Evolutionary conservation across 805 yeast genomes (phyloP).

Genomic region (Grigorovia transvaalensis): DNA sequence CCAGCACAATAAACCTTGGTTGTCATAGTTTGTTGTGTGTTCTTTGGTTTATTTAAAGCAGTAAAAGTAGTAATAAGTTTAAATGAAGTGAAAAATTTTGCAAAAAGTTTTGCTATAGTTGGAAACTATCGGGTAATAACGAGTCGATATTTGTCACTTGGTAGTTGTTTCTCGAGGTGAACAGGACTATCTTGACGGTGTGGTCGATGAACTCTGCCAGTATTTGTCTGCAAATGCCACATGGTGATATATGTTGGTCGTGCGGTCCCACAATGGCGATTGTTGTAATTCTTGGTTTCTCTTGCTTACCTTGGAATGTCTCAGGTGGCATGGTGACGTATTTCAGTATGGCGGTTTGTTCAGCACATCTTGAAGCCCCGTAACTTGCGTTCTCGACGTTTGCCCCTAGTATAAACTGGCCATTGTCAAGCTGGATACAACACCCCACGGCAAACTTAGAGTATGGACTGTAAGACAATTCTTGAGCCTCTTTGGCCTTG

Average conservation of each 20-base stretch:
- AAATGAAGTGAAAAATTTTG: not conserved
- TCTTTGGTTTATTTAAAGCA: not conserved
- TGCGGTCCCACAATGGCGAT: constrained; percentile 29
- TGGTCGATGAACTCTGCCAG: constrained; percentile 63
- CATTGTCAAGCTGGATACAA: constrained; percentile 44
- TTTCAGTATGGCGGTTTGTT: constrained; percentile 51
- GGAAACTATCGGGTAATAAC: constrained; percentile 67
- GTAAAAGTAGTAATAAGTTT: not conserved
- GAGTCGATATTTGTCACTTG: constrained; percentile 44
- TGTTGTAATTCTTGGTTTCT: constrained; percentile 20
- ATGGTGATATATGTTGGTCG: constrained; percentile 60
- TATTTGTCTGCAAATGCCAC: constrained; percentile 90
- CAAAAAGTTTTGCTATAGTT: not conserved
- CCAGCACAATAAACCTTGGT: constrained; percentile 48
- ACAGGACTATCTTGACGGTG: constrained; percentile 59
- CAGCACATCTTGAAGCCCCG: constrained; percentile 73
- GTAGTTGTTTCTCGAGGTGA: constrained; percentile 39
- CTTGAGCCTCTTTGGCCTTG: constrained; percentile 30
- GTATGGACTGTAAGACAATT: constrained; percentile 39
- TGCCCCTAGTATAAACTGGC: constrained; percentile 55
- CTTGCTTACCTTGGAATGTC: constrained; percentile 7
- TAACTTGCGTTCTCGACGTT: constrained; percentile 91
- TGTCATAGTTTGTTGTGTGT: not conserved
- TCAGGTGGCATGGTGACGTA: constrained; percentile 33
- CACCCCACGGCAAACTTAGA: constrained; percentile 63